Evolutionary conservation across 2,329 filamentous ascomycete genomes (phyloP), one percentile per base, ranked within the genome.

Genomic region (Aspergillus fumigatiaffinis): DNA sequence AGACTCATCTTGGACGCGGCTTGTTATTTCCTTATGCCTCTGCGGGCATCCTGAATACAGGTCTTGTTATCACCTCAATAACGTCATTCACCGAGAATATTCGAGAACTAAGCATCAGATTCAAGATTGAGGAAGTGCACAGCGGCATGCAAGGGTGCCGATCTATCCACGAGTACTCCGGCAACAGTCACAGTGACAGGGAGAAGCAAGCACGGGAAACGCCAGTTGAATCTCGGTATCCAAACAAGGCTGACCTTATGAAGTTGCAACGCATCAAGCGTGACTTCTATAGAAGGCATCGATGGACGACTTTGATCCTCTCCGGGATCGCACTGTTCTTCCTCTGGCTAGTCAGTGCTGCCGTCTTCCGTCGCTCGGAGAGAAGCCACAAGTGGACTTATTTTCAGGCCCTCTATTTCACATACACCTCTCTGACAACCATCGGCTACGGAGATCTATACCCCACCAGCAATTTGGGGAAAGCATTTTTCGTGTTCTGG

Each of bases 401-500:
- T 66, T 83, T 83, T 57, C 66, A 77, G 4, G 70, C 77, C 0
- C 66, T 84, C 1, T 84, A 84, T 64, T 84, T 84, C 63, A 71
- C 79, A 4, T 84, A 81, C 62, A 78, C 76, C 0, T 77, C 76
- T 4, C 75, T 84, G 10, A 65, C 83, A 26, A 84, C 82, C 0
- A 82, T 84, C 48, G 82, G 82, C 1, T 84, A 84, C 60, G 82
- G 82, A 28, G 81, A 84, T 60, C 71, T 76, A 23, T 69, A 71
- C 1, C 78, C 77, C 0, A 68, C 71, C 14, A 79, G 75, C 52
- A 83, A 83, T 60, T 75, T 78, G 12, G 80, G 80, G 8, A 81
- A 79, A 62, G 74, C 80, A 1, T 84, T 84, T 62, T 84, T 84
- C 63, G 80, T 84, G 1, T 78, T 84, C 58, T 84, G 82, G 82